A percentile compares a stretch with the other conserved stretches of the same genome.
phyloP scores from a whole-genome alignment of 495 filamentous ascomycete genomes.

The Clohesyomyces aquaticus region DNA sequence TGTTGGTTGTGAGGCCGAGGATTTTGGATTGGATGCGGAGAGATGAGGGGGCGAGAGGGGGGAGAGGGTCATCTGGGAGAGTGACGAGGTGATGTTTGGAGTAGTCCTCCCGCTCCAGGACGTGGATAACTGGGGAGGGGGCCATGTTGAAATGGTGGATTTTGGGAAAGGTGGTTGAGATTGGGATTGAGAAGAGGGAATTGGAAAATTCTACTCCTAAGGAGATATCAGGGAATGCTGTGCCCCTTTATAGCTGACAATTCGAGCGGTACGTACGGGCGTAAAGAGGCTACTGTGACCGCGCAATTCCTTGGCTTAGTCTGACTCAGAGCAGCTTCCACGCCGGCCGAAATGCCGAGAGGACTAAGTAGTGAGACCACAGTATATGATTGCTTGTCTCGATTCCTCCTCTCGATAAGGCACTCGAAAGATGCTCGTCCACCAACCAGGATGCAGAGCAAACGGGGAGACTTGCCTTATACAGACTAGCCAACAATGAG shows the following conservation, averaged over 20 bases:
- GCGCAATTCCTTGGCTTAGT: too few relatives aligned
- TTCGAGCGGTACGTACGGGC: too few relatives aligned
- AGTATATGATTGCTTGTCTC: too few relatives aligned
- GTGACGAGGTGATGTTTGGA: conserved; percentile 28
- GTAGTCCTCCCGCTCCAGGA: conserved; percentile 28
- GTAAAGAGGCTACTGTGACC: too few relatives aligned
- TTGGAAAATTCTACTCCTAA: not conserved
- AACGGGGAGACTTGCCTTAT: too few relatives aligned
- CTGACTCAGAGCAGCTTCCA: too few relatives aligned
- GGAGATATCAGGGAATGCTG: not conserved
- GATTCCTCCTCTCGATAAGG: too few relatives aligned
- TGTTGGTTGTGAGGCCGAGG: conserved; percentile 59
- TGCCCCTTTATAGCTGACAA: conserved; percentile 17
- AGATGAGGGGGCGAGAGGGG: conserved; percentile 30
- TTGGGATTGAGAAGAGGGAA: not conserved
- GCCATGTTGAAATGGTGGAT: conserved; percentile 14
- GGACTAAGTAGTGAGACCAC: too few relatives aligned
- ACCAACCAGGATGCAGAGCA: too few relatives aligned
- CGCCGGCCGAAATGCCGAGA: too few relatives aligned
- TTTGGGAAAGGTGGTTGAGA: not conserved
- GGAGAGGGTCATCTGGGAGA: conserved; percentile 19
- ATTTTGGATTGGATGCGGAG: conserved; percentile 53
- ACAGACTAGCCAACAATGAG: too few relatives aligned
- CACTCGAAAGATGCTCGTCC: too few relatives aligned
- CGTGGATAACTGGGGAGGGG: conserved; percentile 20